These are phyloP conservation scores for Kregervanrija pseudodelftensis DNA, from an alignment of 805 yeast species.

Conservation along the genomic window DNA sequence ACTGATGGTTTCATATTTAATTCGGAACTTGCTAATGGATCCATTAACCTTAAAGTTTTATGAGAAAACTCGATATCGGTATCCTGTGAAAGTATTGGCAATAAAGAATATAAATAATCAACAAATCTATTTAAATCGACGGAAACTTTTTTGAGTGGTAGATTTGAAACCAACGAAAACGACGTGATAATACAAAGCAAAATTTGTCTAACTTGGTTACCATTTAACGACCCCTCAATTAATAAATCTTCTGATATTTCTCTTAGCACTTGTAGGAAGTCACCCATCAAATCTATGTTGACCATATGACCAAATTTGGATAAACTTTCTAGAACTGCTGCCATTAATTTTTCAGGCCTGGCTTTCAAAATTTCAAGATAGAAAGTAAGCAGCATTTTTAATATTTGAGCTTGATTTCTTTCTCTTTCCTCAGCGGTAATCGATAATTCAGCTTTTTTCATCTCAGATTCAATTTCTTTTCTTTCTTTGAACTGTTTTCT, in stretches of 20 bases:
- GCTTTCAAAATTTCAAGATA: constrained; percentile 72
- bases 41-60: constrained; percentile 71
- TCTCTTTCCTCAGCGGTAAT: constrained; percentile 86
- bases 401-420: constrained; percentile 72
- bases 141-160: constrained; percentile 61
- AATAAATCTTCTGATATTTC: constrained; percentile 58
- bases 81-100: constrained; percentile 66
- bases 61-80: constrained; percentile 82
- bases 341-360: constrained; percentile 60
- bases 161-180: constrained; percentile 74
- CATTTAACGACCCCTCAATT: constrained; percentile 35
- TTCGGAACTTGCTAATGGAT: constrained; percentile 49
- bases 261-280: constrained; percentile 79
- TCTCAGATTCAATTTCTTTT: constrained; percentile 81
- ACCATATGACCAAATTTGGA: constrained; percentile 89
- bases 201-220: constrained; percentile 58
- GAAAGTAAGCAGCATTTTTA: constrained; percentile 62
- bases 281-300: constrained; percentile 88
- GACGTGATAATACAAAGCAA: constrained; percentile 84
- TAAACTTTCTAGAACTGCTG: constrained; percentile 84
- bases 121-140: constrained; percentile 80
- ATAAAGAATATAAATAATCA: constrained; percentile 60
- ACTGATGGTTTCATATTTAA: constrained; percentile 54
- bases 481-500: constrained; percentile 81
- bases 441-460: constrained; percentile 79